These are phyloP conservation scores for Boletus smithii DNA, from an alignment of 1,284 basidiomycete species.

Conservation along the genomic window DNA sequence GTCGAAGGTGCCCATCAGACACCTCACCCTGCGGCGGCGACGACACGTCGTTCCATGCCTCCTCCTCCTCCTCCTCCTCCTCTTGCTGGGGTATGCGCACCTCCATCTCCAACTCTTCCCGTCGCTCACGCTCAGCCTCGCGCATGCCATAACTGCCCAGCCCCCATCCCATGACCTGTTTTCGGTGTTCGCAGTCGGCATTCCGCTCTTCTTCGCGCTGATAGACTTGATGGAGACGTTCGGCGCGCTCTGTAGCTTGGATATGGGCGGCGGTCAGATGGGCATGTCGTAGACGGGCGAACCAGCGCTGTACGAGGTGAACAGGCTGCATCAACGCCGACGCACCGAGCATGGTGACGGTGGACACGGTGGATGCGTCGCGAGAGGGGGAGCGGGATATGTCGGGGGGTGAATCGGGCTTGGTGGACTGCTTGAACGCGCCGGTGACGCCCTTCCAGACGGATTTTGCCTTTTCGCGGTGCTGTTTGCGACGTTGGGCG, in stretches of 20 bases:
- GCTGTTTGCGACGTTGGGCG: slow-evolving; percentile 41
- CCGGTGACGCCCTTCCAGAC: slow-evolving; percentile 54
- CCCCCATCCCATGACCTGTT: slow-evolving; percentile 55
- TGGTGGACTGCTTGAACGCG: slow-evolving; percentile 31
- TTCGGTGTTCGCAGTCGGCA: slow-evolving; percentile 24
- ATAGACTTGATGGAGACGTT: slow-evolving; percentile 58
- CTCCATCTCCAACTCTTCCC: slow-evolving; percentile 19
- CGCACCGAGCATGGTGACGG: neutral
- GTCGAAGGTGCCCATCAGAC: no score
- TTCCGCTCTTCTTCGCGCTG: slow-evolving; percentile 37
- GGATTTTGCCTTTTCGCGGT: slow-evolving; percentile 48
- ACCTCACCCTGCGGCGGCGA: no score
- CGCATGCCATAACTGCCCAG: slow-evolving; percentile 68
- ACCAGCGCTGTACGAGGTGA: slow-evolving; percentile 49
- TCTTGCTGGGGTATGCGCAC: slow-evolving; percentile 14
- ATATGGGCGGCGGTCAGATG: slow-evolving; percentile 64
- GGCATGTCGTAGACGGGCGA: slow-evolving; percentile 54
- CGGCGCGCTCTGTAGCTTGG: slow-evolving; percentile 62
- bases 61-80: slow-evolving; percentile 16
- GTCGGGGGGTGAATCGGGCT: neutral
- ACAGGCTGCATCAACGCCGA: slow-evolving; percentile 33
- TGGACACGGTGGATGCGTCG: slow-evolving; percentile 10
- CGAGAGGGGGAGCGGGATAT: slow-evolving; percentile 6
- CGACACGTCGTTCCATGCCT: slow-evolving; percentile 16
- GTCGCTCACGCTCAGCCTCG: slow-evolving; percentile 27